phyloP scores from a whole-genome alignment of 306 rosid genomes.

The Calophaca sinica region DNA sequence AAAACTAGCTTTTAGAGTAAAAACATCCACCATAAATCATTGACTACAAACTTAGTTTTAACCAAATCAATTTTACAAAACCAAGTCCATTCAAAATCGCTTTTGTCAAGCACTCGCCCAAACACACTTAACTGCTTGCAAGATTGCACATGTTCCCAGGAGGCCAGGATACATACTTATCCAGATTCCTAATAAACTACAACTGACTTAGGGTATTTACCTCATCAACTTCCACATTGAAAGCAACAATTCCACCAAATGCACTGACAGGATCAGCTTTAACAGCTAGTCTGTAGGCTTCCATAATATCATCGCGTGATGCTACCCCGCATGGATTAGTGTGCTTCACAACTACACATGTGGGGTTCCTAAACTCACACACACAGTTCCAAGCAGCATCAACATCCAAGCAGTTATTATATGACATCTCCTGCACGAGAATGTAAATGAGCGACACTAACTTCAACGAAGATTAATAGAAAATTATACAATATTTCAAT shows the following conservation, averaged over 20 bases:
- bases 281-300: slow-evolving; percentile 92
- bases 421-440: slow-evolving; percentile 87
- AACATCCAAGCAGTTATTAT: slow-evolving; percentile 90
- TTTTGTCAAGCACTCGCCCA: no score
- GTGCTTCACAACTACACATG: slow-evolving; percentile 91
- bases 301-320: slow-evolving; percentile 86
- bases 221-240: slow-evolving; percentile 90
- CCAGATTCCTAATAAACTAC: not conserved
- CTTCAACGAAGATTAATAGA: not conserved
- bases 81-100: no score
- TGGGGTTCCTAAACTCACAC: slow-evolving; percentile 76
- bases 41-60: no score
- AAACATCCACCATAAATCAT: no score
- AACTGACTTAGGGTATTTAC: slow-evolving; percentile 52
- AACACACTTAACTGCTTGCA: not conserved
- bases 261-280: slow-evolving; percentile 97
- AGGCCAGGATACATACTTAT: not conserved
- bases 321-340: slow-evolving; percentile 98
- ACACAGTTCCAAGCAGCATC: slow-evolving; percentile 99
- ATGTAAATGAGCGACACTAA: slow-evolving; percentile 16
- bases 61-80: no score
- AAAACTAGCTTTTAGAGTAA: no score
- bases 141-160: slow-evolving; percentile 15
- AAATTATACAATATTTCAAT: slow-evolving; percentile 16
- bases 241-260: slow-evolving; percentile 96